Conservation (phyloP, 768 basidiomycete genomes). For the Daedaleopsis sinensis region DNA sequence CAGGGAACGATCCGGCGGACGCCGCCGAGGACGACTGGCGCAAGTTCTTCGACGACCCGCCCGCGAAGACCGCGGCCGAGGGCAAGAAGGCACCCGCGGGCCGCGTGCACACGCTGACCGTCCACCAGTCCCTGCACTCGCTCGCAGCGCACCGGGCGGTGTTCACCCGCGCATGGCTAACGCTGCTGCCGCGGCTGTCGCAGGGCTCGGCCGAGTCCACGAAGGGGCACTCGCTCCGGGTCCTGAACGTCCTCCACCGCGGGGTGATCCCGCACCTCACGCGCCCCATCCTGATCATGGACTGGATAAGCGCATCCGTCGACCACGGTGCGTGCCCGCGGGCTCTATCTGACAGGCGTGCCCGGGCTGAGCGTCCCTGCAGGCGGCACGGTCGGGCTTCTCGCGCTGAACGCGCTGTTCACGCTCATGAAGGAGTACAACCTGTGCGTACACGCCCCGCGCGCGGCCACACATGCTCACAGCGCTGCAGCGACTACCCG, state of each 20-base stretch:
- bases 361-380: neutral
- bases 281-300: slow-evolving; percentile 79
- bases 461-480: neutral
- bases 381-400: slow-evolving; percentile 85
- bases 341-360: neutral
- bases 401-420: slow-evolving; percentile 91
- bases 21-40: slow-evolving; percentile 67
- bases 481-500: slow-evolving; percentile 80
- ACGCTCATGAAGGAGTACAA: slow-evolving; percentile 92
- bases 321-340: slow-evolving; percentile 62
- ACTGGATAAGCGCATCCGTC: slow-evolving; percentile 86
- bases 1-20: slow-evolving; percentile 35
- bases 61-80: slow-evolving; percentile 31
- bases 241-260: slow-evolving; percentile 78
- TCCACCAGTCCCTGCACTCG: slow-evolving; percentile 79
- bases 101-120: slow-evolving; percentile 65
- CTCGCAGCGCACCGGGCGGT: slow-evolving; percentile 77
- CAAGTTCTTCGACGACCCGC: slow-evolving; percentile 77
- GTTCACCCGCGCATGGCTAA: slow-evolving; percentile 82
- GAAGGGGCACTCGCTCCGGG: slow-evolving; percentile 52
- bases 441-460: slow-evolving; percentile 57
- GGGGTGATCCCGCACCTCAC: slow-evolving; percentile 85
- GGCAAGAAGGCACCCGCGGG: slow-evolving; percentile 42
- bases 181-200: slow-evolving; percentile 64
- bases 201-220: slow-evolving; percentile 34